Evolutionary conservation across 306 rosid species (phyloP).

Genomic region (Cyclanthera cordifolia): DNA sequence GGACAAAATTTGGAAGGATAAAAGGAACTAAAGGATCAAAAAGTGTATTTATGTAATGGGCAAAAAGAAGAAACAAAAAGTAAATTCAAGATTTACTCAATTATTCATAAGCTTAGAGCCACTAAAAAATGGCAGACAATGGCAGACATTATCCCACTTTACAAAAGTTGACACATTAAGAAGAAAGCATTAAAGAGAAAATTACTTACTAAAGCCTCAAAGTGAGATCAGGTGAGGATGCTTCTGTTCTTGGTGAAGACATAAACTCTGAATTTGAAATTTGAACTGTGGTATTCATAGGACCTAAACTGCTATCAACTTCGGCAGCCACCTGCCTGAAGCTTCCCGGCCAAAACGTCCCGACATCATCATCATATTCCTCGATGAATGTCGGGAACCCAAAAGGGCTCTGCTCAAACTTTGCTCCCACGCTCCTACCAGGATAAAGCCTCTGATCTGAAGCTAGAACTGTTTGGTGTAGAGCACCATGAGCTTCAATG

Average conservation of each 20-base stretch:
- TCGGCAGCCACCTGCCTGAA: slow-evolving; percentile 49
- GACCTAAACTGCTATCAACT: slow-evolving; percentile 16
- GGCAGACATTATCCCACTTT: slow-evolving; percentile 11
- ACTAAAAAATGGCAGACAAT: slow-evolving; percentile 6
- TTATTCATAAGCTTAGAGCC: slow-evolving; percentile 2
- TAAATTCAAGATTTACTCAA: slow-evolving; percentile 3
- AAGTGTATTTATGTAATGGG: neutral
- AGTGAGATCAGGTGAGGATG: slow-evolving; percentile 69
- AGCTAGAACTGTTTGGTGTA: slow-evolving; percentile 38
- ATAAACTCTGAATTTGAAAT: slow-evolving; percentile 16
- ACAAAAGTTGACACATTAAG: slow-evolving; percentile 11
- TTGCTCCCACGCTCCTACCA: slow-evolving; percentile 35
- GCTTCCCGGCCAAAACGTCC: slow-evolving; percentile 81
- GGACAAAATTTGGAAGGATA: neutral
- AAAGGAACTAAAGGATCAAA: neutral
- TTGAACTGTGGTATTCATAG: slow-evolving; percentile 9
- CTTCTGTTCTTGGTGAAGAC: slow-evolving; percentile 29
- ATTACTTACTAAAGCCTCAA: slow-evolving; percentile 41
- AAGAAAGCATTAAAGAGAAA: slow-evolving; percentile 4
- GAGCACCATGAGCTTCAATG: slow-evolving; percentile 58
- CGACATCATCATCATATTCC: slow-evolving; percentile 36
- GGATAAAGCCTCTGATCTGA: slow-evolving; percentile 29
- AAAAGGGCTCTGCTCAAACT: slow-evolving; percentile 41
- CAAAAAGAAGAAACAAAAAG: no score
- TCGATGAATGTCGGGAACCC: slow-evolving; percentile 43